Conservation (phyloP, 176 grass and related monocot genomes). For the Juncus effusus region DNA sequence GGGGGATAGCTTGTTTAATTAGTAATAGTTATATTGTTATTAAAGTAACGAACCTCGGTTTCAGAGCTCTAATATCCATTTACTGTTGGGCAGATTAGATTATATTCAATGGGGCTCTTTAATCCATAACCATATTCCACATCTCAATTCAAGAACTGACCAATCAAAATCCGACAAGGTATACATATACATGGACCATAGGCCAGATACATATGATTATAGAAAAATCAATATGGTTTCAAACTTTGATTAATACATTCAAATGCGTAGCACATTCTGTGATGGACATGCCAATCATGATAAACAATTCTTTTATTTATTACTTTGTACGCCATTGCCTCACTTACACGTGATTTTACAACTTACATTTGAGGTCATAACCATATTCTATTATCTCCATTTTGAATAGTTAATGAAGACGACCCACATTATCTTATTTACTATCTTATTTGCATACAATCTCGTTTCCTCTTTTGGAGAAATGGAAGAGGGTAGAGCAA, state of each 20-base stretch:
- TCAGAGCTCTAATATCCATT: conserved; percentile 7
- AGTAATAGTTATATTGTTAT: background rate
- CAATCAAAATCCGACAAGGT: conserved; percentile 13
- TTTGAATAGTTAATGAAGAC: no score
- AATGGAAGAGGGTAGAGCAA: background rate
- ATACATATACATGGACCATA: no score
- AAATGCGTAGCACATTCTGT: background rate
- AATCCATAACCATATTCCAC: background rate
- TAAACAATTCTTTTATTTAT: conserved; percentile 22
- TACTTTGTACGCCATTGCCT: conserved; percentile 1
- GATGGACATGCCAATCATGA: background rate
- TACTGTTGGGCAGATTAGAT: conserved; percentile 5
- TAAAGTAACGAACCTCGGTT: conserved; percentile 17
- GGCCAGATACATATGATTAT: background rate
- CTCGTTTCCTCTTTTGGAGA: no score
- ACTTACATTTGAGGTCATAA: conserved; percentile 10
- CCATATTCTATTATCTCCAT: background rate
- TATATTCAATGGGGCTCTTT: conserved; percentile 20
- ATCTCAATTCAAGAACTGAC: conserved; percentile 24
- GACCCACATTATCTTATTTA: no score
- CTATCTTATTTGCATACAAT: no score
- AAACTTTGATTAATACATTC: conserved; percentile 2
- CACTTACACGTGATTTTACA: no score
- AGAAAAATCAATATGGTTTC: background rate
- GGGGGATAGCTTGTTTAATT: background rate